These are phyloP conservation scores for Geosiphon pyriformis DNA, from an alignment of 192 early-diverging fungal genomes.

Conservation along the genomic window DNA sequence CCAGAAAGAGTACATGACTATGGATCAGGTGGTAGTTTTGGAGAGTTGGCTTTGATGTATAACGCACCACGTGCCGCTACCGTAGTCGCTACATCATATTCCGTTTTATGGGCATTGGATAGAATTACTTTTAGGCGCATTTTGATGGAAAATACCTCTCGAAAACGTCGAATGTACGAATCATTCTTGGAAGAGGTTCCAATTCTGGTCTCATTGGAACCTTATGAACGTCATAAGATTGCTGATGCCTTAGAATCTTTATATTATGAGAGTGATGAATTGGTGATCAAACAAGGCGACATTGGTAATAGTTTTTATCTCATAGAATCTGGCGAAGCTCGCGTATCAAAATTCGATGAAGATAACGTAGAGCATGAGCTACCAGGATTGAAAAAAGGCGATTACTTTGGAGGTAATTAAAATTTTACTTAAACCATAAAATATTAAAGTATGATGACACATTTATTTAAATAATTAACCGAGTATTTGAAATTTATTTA, in stretches of 20 bases:
- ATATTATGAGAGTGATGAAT: conserved; percentile 74
- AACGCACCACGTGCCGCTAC: conserved; percentile 97
- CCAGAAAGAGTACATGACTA: conserved; percentile 75
- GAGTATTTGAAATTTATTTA: not conserved
- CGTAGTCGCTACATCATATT: conserved; percentile 76
- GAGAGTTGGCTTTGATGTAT: conserved; percentile 99
- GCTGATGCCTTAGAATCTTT: conserved; percentile 96
- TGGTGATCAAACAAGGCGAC: conserved; percentile 89
- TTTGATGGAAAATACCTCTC: conserved; percentile 95
- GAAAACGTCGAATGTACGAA: conserved; percentile 96
- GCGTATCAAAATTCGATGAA: conserved; percentile 73
- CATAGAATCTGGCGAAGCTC: conserved; percentile 87
- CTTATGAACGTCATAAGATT: conserved; percentile 98
- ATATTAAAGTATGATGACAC: not conserved
- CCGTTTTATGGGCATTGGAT: conserved; percentile 94
- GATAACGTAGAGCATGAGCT: conserved; percentile 74
- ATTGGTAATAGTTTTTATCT: conserved; percentile 92
- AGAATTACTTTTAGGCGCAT: conserved; percentile 95
- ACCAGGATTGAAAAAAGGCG: conserved; percentile 70
- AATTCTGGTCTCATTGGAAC: conserved; percentile 80
- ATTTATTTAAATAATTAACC: conserved; percentile 9
- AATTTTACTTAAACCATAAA: conserved; percentile 5
- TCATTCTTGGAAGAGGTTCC: conserved; percentile 90
- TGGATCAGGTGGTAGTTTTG: conserved; percentile 86
- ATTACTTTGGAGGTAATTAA: conserved; percentile 89